Base-by-base conservation (phyloP, 345 rosid genomes). In the Garcia nutans region DNA sequence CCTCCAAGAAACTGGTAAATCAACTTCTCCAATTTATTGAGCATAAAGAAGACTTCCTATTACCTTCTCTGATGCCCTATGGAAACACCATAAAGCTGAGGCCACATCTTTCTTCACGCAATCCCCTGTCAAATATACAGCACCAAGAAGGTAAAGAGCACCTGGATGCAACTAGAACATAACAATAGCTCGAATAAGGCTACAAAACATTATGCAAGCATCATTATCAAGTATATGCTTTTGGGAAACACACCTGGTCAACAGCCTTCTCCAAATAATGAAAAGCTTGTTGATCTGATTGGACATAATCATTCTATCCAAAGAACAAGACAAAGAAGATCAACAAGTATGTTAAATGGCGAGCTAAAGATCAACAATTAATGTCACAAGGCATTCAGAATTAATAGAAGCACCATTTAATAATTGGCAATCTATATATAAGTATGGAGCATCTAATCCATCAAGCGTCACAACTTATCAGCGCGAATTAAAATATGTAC, bases 1-100 rank as follows among this genome's bases (percentile, higher is more conserved):
- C 17, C 19, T 37, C 41, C 41, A 37, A 37, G 41, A 37, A 7
- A 64, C 20, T 64, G 68, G 23, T 13, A 59, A 59, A 12, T 28
- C 26, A 56, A 57, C 6, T 22, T 7, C 63, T 10, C 9, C 26
- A 31, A 49, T 74, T 41, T 54, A 60, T 44, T 16, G 42, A 70
- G 75, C 31, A 68, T 28, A 63, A 62, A 52, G 50, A 20, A 55
- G 22, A 24, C 50, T 15, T 37, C 8, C 70, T 3, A 17, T 76
- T 69, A 94, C 97, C 90, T 88, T 94, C 81, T 92, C 94, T 7
- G 98, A 87, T 82, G 97, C 93, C 75, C 97, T 84, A 60, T 92
- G 95, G 84, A 95, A 93, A 79, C 97, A 95, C 97, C 98, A 93
- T 76, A 93, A 80, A 68, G 98, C 99, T 33, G 97, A 96, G 69